phyloP scores from a whole-genome alignment of 768 basidiomycete species.

The Mrakia blollopis region DNA sequence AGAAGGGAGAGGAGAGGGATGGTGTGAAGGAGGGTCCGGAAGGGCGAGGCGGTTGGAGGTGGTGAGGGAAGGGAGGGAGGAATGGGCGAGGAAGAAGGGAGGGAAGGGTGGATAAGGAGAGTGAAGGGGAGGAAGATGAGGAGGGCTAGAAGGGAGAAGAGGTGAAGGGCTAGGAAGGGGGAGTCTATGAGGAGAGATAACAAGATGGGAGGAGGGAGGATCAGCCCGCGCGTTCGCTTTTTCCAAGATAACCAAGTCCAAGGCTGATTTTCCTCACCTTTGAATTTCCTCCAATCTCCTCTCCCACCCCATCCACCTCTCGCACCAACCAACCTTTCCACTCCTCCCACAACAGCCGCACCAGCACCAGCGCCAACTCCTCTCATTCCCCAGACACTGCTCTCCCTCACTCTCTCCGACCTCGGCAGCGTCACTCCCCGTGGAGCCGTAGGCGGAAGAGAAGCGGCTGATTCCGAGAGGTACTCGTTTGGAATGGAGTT shows the following conservation, averaged over 20 bases:
- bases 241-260: too few species aligned
- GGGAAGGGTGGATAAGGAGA: constrained; percentile 13
- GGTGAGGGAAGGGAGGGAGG: background rate
- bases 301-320: constrained; percentile 25
- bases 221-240: too few species aligned
- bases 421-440: constrained; percentile 6
- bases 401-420: constrained; percentile 1
- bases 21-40: constrained; percentile 31
- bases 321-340: constrained; percentile 7
- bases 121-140: constrained; percentile 27
- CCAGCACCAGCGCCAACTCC: background rate
- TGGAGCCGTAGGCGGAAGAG: background rate
- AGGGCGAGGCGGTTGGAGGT: constrained; percentile 18
- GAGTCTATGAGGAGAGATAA: constrained; percentile 12
- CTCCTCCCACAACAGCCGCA: background rate
- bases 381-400: constrained; percentile 2
- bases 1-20: constrained; percentile 28
- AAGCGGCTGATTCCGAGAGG: constrained; percentile 14
- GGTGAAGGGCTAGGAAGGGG: constrained; percentile 20
- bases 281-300: constrained; percentile 32
- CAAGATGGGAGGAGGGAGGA: background rate
- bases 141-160: constrained; percentile 16
- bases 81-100: background rate
- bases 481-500: constrained; percentile 20
- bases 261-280: background rate